phyloP scores from a whole-genome alignment of 306 rosid genomes.

The Glycine latifolia region DNA sequence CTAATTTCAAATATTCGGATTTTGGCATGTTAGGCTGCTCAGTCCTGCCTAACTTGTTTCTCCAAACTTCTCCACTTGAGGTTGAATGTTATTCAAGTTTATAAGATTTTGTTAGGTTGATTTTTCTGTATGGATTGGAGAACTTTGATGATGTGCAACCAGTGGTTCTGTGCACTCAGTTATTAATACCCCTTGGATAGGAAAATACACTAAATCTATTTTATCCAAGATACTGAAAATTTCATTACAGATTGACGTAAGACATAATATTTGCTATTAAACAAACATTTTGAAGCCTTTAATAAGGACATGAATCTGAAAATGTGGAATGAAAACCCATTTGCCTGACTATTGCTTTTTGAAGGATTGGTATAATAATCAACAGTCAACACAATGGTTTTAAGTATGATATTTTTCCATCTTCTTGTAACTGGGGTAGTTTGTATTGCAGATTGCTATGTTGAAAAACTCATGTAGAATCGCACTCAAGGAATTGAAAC shows the following conservation, averaged over 20 bases:
- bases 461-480: slow-evolving; percentile 66
- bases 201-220: slow-evolving; percentile 25
- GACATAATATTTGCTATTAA: background rate
- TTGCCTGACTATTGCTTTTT: slow-evolving; percentile 20
- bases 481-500: slow-evolving; percentile 67
- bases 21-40: slow-evolving; percentile 10
- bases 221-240: slow-evolving; percentile 13
- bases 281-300: slow-evolving; percentile 11
- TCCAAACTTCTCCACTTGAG: background rate
- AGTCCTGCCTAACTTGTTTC: slow-evolving; percentile 16
- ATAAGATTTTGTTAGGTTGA: slow-evolving; percentile 18
- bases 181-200: background rate
- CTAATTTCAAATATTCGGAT: background rate
- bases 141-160: slow-evolving; percentile 23
- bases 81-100: slow-evolving; percentile 8
- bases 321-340: slow-evolving; percentile 7
- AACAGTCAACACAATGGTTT: slow-evolving; percentile 3
- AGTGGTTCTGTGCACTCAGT: slow-evolving; percentile 4
- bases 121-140: background rate
- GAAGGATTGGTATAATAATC: slow-evolving; percentile 10
- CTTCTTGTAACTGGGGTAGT: slow-evolving; percentile 40
- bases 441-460: slow-evolving; percentile 72
- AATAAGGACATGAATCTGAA: slow-evolving; percentile 25
- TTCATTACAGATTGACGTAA: slow-evolving; percentile 10
- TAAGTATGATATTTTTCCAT: slow-evolving; percentile 31